Base-by-base conservation (phyloP, 2,329 filamentous ascomycete species). In the Pseudogymnoascus sp. region DNA sequence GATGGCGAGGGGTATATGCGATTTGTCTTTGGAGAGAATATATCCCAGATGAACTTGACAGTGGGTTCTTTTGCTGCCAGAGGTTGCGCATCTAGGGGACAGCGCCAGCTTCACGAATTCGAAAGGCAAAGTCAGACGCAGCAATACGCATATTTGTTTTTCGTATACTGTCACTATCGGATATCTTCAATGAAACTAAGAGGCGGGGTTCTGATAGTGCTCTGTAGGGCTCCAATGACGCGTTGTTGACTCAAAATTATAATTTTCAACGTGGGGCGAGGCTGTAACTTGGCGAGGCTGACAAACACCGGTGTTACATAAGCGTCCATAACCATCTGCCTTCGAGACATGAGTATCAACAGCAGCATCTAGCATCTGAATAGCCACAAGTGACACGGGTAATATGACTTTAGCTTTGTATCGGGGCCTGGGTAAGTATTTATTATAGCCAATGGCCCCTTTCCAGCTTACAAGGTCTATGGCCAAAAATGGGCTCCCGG, bases 211-310 rank as follows among this genome's bases (percentile, higher is more conserved):
- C 15, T 53, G 47, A 53, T 12, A 53, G 47, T 53, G n/a, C 15
- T 33, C 14, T 7, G 18, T 33, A 3, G 47, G 28, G 47, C 8
- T 33, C 47, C 47, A 53, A 53, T 53, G 47, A 53, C 47, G 47
- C 47, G 25, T 33, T 53, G 47, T 53, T 53, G 47, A 53, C 47
- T 53, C 47, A 53, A 53, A 53, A 53, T 53, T 53, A 53, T 53
- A 53, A 53, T 53, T 53, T 53, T 53, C 28, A 18, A 53, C 28
- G 47, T 53, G 47, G 47, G 47, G 28, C 47, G 47, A 53, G 47
- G 47, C 47, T 53, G 47, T 53, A n/a, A 4, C 47, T 53, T 53
- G n/a, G 47, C 47, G n/a, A 53, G 47, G 47, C 47, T 53, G 47
- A 53, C 28, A 33, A 6, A 6, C 3, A 14, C 7, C 28, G 7